A percentile compares a stretch with the other conserved stretches of the same genome.
These are phyloP conservation scores for Solanum sitiens DNA, from an alignment of 257 asterid species.

Conservation along the genomic window DNA sequence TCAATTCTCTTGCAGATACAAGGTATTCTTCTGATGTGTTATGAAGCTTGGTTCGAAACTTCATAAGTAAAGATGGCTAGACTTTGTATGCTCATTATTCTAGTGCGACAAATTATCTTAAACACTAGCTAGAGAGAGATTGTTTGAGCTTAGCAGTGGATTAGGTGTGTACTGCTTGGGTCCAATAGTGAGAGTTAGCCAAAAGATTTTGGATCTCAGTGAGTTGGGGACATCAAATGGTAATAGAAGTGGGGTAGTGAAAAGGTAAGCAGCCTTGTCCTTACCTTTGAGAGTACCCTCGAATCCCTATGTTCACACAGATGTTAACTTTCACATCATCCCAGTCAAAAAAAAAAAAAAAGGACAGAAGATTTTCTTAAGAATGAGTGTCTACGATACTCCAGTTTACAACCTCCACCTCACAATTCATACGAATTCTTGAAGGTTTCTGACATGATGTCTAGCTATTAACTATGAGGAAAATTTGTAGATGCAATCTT, in stretches of 20 bases:
- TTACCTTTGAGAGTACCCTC: no score
- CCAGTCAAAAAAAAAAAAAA: neutral
- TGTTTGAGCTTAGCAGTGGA: neutral
- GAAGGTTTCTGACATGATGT: neutral
- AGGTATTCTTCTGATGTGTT: constrained; percentile 30
- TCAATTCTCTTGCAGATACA: constrained; percentile 76
- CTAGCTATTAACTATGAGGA: neutral
- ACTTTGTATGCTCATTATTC: neutral
- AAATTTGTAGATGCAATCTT: neutral
- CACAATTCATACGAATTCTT: neutral
- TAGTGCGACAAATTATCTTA: neutral
- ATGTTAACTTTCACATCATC: neutral
- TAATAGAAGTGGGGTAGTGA: neutral
- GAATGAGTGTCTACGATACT: neutral
- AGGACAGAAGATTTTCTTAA: neutral
- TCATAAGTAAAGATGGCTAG: neutral
- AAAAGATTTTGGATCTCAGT: neutral
- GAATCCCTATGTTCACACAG: neutral
- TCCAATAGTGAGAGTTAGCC: neutral
- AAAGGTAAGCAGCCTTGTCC: no score
- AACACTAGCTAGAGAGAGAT: neutral
- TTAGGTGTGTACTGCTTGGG: neutral
- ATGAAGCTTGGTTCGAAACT: neutral
- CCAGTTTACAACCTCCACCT: neutral
- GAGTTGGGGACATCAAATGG: neutral